phyloP scores from a whole-genome alignment of 2,329 filamentous ascomycete species.

The Arachnomyces sp. region DNA sequence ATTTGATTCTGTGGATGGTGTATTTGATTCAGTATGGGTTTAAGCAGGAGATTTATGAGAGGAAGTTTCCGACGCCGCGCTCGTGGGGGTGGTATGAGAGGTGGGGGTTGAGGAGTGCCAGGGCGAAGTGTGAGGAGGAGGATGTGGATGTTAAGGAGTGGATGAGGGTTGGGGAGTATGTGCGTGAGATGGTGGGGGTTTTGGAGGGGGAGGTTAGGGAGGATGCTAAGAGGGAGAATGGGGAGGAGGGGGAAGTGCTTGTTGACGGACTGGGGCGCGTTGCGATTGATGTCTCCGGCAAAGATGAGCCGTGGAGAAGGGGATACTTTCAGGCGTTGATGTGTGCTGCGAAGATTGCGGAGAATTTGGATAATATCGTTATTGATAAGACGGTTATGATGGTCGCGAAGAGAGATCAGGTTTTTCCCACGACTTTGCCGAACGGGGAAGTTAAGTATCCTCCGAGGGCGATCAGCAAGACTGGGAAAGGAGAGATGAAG shows the following conservation, averaged over 20 bases:
- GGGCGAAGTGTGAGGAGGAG: slow-evolving; percentile 51
- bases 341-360: slow-evolving; percentile 64
- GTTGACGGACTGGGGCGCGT: slow-evolving; percentile 49
- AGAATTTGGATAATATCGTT: slow-evolving; percentile 74
- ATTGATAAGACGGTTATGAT: slow-evolving; percentile 58
- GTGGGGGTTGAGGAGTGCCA: slow-evolving; percentile 57
- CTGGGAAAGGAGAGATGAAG: slow-evolving; percentile 15
- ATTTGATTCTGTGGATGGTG: slow-evolving; percentile 53
- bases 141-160: slow-evolving; percentile 57
- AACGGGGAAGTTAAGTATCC: slow-evolving; percentile 48
- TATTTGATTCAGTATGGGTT: slow-evolving; percentile 56
- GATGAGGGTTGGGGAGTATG: slow-evolving; percentile 55
- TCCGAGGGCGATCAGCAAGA: background rate
- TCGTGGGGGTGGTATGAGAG: slow-evolving; percentile 72
- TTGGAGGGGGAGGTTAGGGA: slow-evolving; percentile 59
- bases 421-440: slow-evolving; percentile 66
- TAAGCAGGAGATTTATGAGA: slow-evolving; percentile 66
- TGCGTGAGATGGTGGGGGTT: slow-evolving; percentile 52
- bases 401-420: slow-evolving; percentile 62
- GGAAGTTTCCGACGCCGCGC: slow-evolving; percentile 66
- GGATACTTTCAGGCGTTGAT: slow-evolving; percentile 81
- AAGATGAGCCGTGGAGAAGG: slow-evolving; percentile 74
- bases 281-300: slow-evolving; percentile 62
- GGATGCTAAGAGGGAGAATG: slow-evolving; percentile 29
- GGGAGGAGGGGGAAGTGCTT: slow-evolving; percentile 42